Evolutionary conservation across 2,329 filamentous ascomycete genomes (phyloP).

Genomic region (Microdochium paspali): DNA sequence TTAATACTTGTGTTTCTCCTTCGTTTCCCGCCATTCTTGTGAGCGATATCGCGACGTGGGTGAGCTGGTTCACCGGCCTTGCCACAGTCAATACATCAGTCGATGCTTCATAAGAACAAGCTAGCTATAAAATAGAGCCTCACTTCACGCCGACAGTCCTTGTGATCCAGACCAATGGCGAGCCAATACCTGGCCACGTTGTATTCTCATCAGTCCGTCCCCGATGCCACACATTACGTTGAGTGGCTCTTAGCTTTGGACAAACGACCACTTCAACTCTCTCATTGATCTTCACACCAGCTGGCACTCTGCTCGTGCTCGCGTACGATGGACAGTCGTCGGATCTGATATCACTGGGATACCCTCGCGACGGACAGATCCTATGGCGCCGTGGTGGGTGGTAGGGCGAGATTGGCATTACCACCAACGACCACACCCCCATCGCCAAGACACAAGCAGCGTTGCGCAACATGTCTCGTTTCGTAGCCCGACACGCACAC

Average conservation of each 20-base stretch:
- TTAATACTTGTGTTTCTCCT: too few species aligned
- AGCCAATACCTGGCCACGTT: background rate
- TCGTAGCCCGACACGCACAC: too few species aligned
- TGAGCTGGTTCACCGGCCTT: background rate
- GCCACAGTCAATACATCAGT: background rate
- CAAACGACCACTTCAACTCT: conserved; percentile 1
- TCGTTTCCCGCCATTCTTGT: too few species aligned
- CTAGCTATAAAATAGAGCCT: background rate
- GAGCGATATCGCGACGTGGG: background rate
- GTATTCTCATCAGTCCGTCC: conserved; percentile 14
- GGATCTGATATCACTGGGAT: conserved; percentile 21
- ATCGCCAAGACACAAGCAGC: conserved; percentile 19
- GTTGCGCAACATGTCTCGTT: too few species aligned
- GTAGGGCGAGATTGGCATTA: conserved; percentile 31
- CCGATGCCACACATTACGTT: conserved; percentile 8
- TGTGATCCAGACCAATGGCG: background rate
- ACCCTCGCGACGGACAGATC: conserved; percentile 20
- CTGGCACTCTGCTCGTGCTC: conserved; percentile 18
- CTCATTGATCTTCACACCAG: conserved; percentile 17
- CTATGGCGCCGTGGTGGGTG: conserved; percentile 26
- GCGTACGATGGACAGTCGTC: conserved; percentile 17
- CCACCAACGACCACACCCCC: conserved; percentile 23
- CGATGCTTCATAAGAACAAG: background rate
- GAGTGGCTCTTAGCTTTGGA: background rate
- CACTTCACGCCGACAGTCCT: background rate